Evolutionary conservation across 202 grass and related monocot species (phyloP).

Genomic region (Schoenoplectus tabernaemontani): DNA sequence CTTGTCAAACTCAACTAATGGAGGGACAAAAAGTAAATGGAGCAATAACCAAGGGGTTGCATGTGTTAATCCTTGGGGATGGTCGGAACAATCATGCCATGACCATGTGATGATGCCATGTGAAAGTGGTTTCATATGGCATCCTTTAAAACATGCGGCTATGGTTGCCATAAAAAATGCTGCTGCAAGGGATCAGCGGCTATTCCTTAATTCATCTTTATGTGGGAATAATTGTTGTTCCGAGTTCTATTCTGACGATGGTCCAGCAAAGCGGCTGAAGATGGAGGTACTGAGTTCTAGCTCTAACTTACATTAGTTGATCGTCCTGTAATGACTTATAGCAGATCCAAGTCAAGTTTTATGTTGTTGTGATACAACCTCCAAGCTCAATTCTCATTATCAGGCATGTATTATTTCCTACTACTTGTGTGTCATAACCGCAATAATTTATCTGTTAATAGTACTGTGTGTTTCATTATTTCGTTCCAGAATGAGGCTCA

Average conservation of each 20-base stretch:
- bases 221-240: conserved; percentile 19
- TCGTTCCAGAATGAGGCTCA: conserved; percentile 1
- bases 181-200: conserved; percentile 45
- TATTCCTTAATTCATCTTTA: conserved; percentile 35
- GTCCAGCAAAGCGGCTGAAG: conserved; percentile 60
- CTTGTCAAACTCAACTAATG: not conserved
- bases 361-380: not conserved
- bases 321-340: not conserved
- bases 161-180: conserved; percentile 88
- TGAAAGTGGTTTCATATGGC: conserved; percentile 43
- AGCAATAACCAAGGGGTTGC: conserved; percentile 32
- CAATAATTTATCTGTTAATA: not conserved
- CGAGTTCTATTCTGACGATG: conserved; percentile 31
- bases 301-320: conserved; percentile 16
- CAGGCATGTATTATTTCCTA: not conserved
- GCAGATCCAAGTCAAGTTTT: not conserved
- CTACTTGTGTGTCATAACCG: not conserved
- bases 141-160: conserved; percentile 79
- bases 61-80: conserved; percentile 77
- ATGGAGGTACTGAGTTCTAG: conserved; percentile 24
- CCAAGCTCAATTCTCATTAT: not conserved
- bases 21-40: conserved; percentile 17
- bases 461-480: not conserved
- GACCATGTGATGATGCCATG: conserved; percentile 19
- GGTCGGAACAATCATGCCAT: conserved; percentile 31